Conservation (phyloP, 2,329 filamentous ascomycete species). For the Aspergillus versicolor region DNA sequence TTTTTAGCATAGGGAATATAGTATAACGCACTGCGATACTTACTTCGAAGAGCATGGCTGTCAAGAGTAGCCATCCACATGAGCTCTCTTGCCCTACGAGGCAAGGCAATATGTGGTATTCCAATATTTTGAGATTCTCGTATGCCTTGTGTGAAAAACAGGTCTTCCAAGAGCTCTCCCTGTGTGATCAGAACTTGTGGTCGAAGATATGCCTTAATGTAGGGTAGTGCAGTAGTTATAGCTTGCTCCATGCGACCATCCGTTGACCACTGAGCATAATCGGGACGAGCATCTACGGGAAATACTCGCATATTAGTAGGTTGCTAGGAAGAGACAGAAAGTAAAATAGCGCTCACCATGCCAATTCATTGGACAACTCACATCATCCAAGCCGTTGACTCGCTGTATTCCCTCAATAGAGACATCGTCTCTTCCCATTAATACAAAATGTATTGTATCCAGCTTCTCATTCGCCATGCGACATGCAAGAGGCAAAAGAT, state of each 20-base stretch:
- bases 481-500: conserved; percentile 78
- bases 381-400: conserved; percentile 74
- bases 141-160: conserved; percentile 64
- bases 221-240: conserved; percentile 64
- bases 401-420: conserved; percentile 66
- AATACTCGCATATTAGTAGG: conserved; percentile 46
- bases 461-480: conserved; percentile 71
- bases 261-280: conserved; percentile 68
- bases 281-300: conserved; percentile 67
- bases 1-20: conserved; percentile 11
- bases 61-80: conserved; percentile 80
- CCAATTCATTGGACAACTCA: conserved; percentile 64
- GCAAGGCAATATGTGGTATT: conserved; percentile 73
- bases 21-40: conserved; percentile 12
- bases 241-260: conserved; percentile 67
- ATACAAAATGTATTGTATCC: conserved; percentile 77
- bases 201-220: conserved; percentile 71
- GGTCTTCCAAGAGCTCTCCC: conserved; percentile 64
- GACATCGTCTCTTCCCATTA: conserved; percentile 73
- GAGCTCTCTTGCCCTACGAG: conserved; percentile 60
- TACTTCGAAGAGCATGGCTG: conserved; percentile 66
- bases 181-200: conserved; percentile 77
- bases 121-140: conserved; percentile 51
- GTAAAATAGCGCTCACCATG: conserved; percentile 45
- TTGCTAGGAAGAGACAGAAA: neutral